Percentiles rank a stretch among this genome's conserved stretches.
These are phyloP conservation scores for Blumeria hordei DNA, from an alignment of 2,329 filamentous ascomycete genomes.

Conservation along the genomic window DNA sequence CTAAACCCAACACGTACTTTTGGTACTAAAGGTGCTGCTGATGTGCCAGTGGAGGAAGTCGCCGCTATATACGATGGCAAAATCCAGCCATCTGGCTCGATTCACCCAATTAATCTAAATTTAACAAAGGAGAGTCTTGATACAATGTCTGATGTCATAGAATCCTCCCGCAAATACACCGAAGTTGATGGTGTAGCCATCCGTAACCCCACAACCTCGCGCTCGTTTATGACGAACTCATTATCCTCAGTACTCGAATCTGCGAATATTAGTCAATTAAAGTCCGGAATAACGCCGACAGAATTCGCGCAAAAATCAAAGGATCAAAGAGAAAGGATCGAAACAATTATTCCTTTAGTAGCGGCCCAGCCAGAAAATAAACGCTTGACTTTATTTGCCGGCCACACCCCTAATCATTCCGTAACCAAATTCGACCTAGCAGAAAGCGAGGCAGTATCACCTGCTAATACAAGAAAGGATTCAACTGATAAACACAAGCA, in stretches of 20 bases:
- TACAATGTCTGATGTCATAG: constrained; percentile 18
- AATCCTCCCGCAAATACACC: constrained; percentile 32
- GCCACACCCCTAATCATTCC: constrained; percentile 35
- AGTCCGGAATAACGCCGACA: constrained; percentile 3
- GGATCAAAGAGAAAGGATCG: constrained; percentile 2
- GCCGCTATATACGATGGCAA: constrained; percentile 9
- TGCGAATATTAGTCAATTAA: too few relatives aligned
- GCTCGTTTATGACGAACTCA: constrained; percentile 10
- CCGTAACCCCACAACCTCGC: constrained; percentile 25
- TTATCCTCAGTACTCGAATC: constrained; percentile 5
- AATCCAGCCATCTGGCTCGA: constrained; percentile 11
- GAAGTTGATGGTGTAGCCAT: constrained; percentile 34
- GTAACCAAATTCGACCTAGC: constrained; percentile 25
- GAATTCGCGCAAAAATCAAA: constrained; percentile 3
- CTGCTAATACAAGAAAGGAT: constrained; percentile 8
- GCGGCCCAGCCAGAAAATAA: constrained; percentile 18
- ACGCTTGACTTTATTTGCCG: constrained; percentile 35
- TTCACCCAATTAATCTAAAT: constrained; percentile 13
- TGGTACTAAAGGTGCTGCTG: constrained; percentile 5
- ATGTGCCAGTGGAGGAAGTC: constrained; percentile 13
- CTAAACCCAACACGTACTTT: constrained; percentile 14
- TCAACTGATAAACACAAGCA: neutral
- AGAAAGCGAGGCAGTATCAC: constrained; percentile 10
- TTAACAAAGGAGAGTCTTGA: constrained; percentile 5
- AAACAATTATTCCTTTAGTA: constrained; percentile 6